These are phyloP conservation scores for Farysia itapuensis DNA, from an alignment of 1,284 basidiomycete genomes.

Conservation along the genomic window DNA sequence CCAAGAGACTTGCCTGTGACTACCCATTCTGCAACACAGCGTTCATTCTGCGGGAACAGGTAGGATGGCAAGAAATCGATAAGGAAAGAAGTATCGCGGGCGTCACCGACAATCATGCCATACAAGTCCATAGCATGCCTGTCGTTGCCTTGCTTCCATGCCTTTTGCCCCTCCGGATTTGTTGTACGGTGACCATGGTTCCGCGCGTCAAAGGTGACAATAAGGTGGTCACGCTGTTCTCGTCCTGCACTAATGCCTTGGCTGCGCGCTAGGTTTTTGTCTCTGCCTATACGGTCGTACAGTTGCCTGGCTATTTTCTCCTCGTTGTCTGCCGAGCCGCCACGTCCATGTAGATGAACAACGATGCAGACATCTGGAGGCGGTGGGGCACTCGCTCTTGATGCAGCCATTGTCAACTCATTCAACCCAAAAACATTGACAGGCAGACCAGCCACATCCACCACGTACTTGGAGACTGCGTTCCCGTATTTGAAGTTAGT, in stretches of 20 bases:
- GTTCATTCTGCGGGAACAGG: constrained; percentile 73
- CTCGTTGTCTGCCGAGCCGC: constrained; percentile 46
- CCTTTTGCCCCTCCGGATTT: constrained; percentile 49
- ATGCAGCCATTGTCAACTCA: constrained; percentile 39
- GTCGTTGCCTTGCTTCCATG: constrained; percentile 58
- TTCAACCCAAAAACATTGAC: constrained; percentile 52
- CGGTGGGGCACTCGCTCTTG: constrained; percentile 31
- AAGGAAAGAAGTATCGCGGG: constrained; percentile 74
- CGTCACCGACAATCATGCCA: constrained; percentile 66
- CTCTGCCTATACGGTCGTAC: constrained; percentile 36
- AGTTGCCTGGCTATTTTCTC: constrained; percentile 49
- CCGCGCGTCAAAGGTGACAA: constrained; percentile 60
- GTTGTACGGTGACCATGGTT: constrained; percentile 60
- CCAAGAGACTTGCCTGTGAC: constrained; percentile 73
- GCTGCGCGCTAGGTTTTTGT: constrained; percentile 3
- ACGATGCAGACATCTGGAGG: constrained; percentile 48
- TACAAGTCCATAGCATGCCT: constrained; percentile 59
- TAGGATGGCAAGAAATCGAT: constrained; percentile 78
- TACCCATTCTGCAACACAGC: constrained; percentile 70
- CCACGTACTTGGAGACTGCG: constrained; percentile 14
- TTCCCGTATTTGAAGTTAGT: constrained; percentile 23
- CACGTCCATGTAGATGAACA: constrained; percentile 55
- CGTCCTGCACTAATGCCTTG: constrained; percentile 8
- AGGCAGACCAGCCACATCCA: constrained; percentile 52
- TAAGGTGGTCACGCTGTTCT: constrained; percentile 46